Conservation (phyloP, 352 stramenopile species). For the Globisporangium viniferum region DNA sequence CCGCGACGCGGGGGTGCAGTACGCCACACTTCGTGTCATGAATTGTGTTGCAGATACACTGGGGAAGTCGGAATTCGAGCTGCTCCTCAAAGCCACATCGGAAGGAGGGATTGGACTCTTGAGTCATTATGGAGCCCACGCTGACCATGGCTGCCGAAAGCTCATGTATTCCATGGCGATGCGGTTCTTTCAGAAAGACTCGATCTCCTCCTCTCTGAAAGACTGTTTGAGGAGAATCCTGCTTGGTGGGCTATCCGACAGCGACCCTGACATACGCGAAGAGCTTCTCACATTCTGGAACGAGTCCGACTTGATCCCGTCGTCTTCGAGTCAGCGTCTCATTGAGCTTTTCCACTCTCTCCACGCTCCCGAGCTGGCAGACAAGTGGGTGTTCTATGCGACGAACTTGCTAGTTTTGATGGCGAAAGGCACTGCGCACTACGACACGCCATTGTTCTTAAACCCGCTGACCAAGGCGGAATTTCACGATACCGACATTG, state of each 20-base stretch:
- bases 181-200: constrained; percentile 28
- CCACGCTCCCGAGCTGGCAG: constrained; percentile 37
- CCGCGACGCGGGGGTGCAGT: constrained; percentile 46
- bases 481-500: constrained; percentile 55
- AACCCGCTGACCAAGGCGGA: constrained; percentile 40
- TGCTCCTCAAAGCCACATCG: constrained; percentile 23
- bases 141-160: constrained; percentile 32
- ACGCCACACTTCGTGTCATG: constrained; percentile 39
- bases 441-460: constrained; percentile 41
- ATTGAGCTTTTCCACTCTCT: constrained; percentile 53
- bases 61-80: constrained; percentile 19
- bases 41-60: constrained; percentile 35
- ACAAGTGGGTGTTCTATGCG: constrained; percentile 69
- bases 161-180: constrained; percentile 44
- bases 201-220: constrained; percentile 13
- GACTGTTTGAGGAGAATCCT: constrained; percentile 32
- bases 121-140: constrained; percentile 30
- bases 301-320: constrained; percentile 23
- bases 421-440: constrained; percentile 24
- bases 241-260: constrained; percentile 50
- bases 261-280: constrained; percentile 36
- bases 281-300: constrained; percentile 51
- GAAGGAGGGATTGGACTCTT: constrained; percentile 43
- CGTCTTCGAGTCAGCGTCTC: constrained; percentile 38
- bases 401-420: constrained; percentile 55